Evolutionary conservation across 176 grass and related monocot genomes (phyloP).

Genomic region (Aegilops speltoides): DNA sequence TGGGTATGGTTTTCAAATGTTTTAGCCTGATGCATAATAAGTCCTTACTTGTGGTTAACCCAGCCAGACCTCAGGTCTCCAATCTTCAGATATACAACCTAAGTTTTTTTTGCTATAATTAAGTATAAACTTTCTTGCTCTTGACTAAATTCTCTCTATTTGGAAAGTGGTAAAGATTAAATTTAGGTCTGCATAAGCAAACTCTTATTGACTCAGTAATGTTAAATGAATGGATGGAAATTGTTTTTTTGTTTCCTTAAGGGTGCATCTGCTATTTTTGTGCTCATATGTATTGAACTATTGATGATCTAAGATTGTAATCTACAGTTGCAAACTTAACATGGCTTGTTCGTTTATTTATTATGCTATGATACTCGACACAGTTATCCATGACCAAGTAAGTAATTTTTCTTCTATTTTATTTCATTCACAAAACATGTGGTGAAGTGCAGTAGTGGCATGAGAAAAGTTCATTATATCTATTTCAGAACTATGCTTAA

Average conservation of each 20-base stretch:
- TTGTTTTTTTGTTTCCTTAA: neutral
- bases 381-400: neutral
- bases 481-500: neutral
- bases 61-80: neutral
- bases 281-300: neutral
- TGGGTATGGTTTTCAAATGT: neutral
- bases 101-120: neutral
- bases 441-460: neutral
- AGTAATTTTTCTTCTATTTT: neutral
- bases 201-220: neutral
- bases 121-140: neutral
- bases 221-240: neutral
- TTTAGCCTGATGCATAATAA: neutral
- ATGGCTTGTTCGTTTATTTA: neutral
- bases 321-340: neutral
- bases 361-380: neutral
- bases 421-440: neutral
- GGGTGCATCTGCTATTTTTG: neutral
- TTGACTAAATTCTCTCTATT: neutral
- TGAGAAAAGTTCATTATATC: neutral
- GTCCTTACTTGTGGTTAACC: neutral
- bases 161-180: neutral
- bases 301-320: neutral
- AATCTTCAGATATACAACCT: neutral
- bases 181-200: neutral